These are phyloP conservation scores for Benincasa hispida DNA, from an alignment of 306 rosid species.

Conservation along the genomic window DNA sequence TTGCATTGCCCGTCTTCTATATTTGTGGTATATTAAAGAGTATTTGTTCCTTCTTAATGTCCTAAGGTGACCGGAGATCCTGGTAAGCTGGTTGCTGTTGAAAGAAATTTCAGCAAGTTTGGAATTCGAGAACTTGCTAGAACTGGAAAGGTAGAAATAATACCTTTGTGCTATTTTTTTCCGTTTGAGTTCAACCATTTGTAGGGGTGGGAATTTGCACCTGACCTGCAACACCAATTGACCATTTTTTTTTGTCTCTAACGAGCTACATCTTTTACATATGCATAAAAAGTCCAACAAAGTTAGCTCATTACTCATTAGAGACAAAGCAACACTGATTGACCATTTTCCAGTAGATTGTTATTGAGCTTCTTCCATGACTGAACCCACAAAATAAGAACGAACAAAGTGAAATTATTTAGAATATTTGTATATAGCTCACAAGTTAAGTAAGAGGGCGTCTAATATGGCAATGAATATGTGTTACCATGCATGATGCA, in stretches of 20 bases:
- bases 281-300: neutral
- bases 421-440: neutral
- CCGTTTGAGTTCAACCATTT: neutral
- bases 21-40: neutral
- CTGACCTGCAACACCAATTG: neutral
- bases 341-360: neutral
- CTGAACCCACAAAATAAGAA: neutral
- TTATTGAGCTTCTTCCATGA: neutral
- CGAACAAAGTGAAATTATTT: neutral
- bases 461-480: neutral
- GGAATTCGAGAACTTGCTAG: conserved; percentile 46
- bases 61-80: conserved; percentile 54
- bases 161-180: neutral
- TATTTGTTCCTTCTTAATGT: conserved; percentile 9
- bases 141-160: conserved; percentile 38
- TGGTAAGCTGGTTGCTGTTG: conserved; percentile 42
- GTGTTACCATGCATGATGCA: neutral
- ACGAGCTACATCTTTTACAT: neutral
- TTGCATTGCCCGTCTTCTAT: neutral
- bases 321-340: neutral
- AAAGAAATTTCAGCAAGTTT: conserved; percentile 38
- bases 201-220: neutral
- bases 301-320: neutral
- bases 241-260: neutral
- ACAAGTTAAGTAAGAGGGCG: neutral